Evolutionary conservation across 2,329 filamentous ascomycete species (phyloP).

Genomic region (Pseudonectria foliicola): DNA sequence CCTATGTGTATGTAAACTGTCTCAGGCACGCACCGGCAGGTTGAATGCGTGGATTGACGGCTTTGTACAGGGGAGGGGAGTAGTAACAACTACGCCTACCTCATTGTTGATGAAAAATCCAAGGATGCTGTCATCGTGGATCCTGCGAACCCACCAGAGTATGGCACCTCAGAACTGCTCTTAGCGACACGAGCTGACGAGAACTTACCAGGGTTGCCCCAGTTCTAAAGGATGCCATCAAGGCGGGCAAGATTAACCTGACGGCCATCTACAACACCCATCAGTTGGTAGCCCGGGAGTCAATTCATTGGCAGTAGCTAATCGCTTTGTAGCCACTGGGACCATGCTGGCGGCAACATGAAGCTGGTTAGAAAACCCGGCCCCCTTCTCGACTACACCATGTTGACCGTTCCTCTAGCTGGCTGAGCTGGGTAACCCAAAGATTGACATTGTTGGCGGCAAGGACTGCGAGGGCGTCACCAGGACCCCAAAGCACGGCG

Average conservation of each 20-base stretch:
- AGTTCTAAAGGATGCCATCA: constrained; percentile 65
- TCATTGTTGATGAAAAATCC: constrained; percentile 70
- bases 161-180: constrained; percentile 22
- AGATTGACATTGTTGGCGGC: constrained; percentile 76
- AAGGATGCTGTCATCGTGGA: constrained; percentile 75
- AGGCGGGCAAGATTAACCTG: constrained; percentile 68
- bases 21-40: background rate
- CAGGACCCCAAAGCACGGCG: constrained; percentile 65
- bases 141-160: constrained; percentile 74
- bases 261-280: constrained; percentile 93
- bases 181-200: constrained; percentile 3
- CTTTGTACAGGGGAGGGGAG: constrained; percentile 60
- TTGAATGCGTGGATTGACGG: constrained; percentile 5
- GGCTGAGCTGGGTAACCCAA: constrained; percentile 44
- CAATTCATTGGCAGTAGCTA: background rate
- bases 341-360: constrained; percentile 88
- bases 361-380: constrained; percentile 53
- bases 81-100: constrained; percentile 79
- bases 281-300: constrained; percentile 57
- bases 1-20: constrained; percentile 67
- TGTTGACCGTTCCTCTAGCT: constrained; percentile 20
- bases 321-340: constrained; percentile 63
- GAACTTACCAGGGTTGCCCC: constrained; percentile 45
- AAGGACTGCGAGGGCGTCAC: constrained; percentile 78
- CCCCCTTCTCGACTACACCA: background rate